Evolutionary conservation across 2,329 filamentous ascomycete species (phyloP).

Genomic region (Phialophora verrucosa): DNA sequence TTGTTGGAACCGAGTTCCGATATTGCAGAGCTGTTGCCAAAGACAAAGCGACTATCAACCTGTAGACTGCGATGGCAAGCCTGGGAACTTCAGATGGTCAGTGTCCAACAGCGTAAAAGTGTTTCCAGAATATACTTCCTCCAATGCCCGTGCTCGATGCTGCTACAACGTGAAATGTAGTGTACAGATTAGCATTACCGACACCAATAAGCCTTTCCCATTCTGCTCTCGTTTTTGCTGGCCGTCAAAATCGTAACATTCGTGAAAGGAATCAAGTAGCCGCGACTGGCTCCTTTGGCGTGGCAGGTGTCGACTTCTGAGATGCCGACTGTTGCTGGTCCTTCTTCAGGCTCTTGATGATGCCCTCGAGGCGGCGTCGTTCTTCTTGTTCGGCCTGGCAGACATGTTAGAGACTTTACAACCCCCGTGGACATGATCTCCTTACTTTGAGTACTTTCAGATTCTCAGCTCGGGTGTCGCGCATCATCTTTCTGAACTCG

Average conservation of each 20-base stretch:
- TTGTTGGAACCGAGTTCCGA: neutral
- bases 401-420: constrained; percentile 18
- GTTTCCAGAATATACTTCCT: constrained; percentile 13
- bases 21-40: neutral
- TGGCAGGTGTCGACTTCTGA: constrained; percentile 17
- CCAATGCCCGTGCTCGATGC: constrained; percentile 11
- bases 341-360: constrained; percentile 60
- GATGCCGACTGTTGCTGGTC: constrained; percentile 43
- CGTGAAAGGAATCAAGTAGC: constrained; percentile 21
- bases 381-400: constrained; percentile 73
- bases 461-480: constrained; percentile 70
- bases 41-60: neutral
- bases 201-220: neutral
- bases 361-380: constrained; percentile 67
- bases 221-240: neutral
- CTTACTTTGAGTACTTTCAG: constrained; percentile 69
- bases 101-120: constrained; percentile 11
- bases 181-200: constrained; percentile 13
- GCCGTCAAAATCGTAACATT: constrained; percentile 13
- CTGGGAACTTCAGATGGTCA: constrained; percentile 1
- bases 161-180: constrained; percentile 23
- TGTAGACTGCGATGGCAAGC: neutral
- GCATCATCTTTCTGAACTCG: constrained; percentile 83
- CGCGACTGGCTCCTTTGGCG: constrained; percentile 7
- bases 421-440: constrained; percentile 10